Base-by-base conservation (phyloP, 495 filamentous ascomycete species). In the Aspergillus cavernicola region DNA sequence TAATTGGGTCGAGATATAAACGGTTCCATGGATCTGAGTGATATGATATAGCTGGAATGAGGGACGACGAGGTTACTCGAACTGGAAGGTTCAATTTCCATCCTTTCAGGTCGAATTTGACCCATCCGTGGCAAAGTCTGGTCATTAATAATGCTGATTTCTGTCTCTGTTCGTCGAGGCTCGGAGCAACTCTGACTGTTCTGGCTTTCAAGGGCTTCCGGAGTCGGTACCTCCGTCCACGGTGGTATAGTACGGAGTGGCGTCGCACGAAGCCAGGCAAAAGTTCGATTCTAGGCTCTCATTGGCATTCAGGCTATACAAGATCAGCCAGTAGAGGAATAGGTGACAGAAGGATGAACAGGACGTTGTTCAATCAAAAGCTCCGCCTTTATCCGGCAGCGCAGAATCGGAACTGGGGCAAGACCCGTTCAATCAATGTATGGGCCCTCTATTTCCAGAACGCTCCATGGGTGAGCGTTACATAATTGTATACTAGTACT, bases 401-500 rank as follows among this genome's bases (percentile, higher is more conserved):
- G 41, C 41, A 28, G 22, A 43, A 43, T 23, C 24, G 26, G 41
- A 22, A 29, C 20, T 18, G 41, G 41, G 41, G 41, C 41, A 18
- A 15, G 39, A 20, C 24, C 39, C 39, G 24, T 29, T 16, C 26
- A 29, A 37, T 53, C 52, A 50, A 48, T 55, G 45, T 69, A 65
- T 70, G 70, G 64, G 67, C 60, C 61, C 68, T 67, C 58, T 60
- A 70, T 69, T 59, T 64, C 64, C 67, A 69, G 71, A 62, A 63
- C 58, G 55, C 56, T 29, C 49, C 56, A 44, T 24, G 22, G 43
- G 40, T 24, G 32, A 37, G 24, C n/a, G n/a, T n/a, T n/a, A 9
- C 24, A 28, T 28, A 4, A 28, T n/a, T n/a, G n/a, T n/a, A 28
- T 28, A 4, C 24, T 9, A 58, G 50, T 60, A 44, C 26, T 37